Evolutionary conservation across 768 basidiomycete species (phyloP).

Genomic region (Amyloporia xantha): DNA sequence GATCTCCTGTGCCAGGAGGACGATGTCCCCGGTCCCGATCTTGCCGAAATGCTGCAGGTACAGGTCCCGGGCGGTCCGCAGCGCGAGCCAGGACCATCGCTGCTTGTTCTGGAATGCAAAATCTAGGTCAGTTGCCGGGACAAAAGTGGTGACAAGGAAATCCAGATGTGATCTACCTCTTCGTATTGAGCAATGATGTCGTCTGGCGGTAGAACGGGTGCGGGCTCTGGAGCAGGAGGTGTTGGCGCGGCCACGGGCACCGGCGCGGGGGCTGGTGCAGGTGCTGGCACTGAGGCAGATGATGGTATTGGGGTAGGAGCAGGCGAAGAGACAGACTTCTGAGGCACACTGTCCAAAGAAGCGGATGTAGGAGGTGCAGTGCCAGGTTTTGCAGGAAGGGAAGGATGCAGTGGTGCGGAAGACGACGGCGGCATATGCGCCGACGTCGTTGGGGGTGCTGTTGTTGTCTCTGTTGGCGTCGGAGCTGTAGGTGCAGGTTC

Average conservation of each 20-base stretch:
- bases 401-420: constrained; percentile 53
- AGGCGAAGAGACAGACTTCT: constrained; percentile 25
- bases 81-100: constrained; percentile 73
- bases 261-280: constrained; percentile 19
- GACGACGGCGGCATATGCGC: constrained; percentile 27
- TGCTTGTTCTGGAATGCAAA: constrained; percentile 55
- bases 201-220: constrained; percentile 30
- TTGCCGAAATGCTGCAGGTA: constrained; percentile 74
- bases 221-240: constrained; percentile 14
- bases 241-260: constrained; percentile 16
- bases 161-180: constrained; percentile 41
- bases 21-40: constrained; percentile 73
- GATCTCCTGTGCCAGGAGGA: constrained; percentile 26
- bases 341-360: constrained; percentile 20
- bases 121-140: neutral
- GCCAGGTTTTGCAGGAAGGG: constrained; percentile 66
- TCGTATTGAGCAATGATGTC: constrained; percentile 51
- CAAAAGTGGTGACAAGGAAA: constrained; percentile 4
- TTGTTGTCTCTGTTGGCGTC: constrained; percentile 1
- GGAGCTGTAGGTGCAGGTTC: constrained; percentile 1
- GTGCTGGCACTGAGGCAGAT: constrained; percentile 17
- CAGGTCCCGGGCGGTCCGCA: constrained; percentile 68
- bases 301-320: constrained; percentile 19
- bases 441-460: constrained; percentile 14
- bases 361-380: constrained; percentile 26